phyloP scores from a whole-genome alignment of 1,284 basidiomycete species.

The Ceratobasidium sp. region DNA sequence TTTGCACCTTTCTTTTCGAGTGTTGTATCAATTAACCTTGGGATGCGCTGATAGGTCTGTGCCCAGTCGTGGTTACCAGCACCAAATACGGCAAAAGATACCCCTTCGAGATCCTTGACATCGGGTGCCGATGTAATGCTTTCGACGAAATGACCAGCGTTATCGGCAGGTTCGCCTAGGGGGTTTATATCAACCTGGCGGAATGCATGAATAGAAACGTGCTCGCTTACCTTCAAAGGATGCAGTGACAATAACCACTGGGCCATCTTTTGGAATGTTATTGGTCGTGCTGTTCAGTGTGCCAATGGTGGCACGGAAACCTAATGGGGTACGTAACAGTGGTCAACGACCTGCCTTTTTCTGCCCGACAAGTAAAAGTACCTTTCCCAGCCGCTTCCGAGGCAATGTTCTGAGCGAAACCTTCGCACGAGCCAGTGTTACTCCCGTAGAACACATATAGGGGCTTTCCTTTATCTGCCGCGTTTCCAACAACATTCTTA shows the following conservation, averaged over 20 bases:
- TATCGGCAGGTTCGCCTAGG: constrained; percentile 57
- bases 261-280: constrained; percentile 56
- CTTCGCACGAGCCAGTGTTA: constrained; percentile 40
- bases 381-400: constrained; percentile 32
- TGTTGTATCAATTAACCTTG: constrained; percentile 53
- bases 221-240: constrained; percentile 57
- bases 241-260: constrained; percentile 59
- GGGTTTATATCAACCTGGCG: not conserved
- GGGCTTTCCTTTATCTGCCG: not conserved
- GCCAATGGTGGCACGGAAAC: constrained; percentile 54
- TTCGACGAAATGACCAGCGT: constrained; percentile 57
- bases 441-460: constrained; percentile 40
- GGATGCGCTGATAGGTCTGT: constrained; percentile 60
- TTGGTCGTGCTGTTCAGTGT: constrained; percentile 56
- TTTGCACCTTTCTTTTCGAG: constrained; percentile 54
- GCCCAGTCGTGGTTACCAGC: constrained; percentile 64
- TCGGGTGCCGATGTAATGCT: constrained; percentile 48
- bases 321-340: constrained; percentile 43
- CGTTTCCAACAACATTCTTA: constrained; percentile 14
- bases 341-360: not conserved
- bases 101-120: constrained; percentile 50
- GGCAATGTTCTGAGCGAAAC: constrained; percentile 38
- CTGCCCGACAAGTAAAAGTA: not conserved
- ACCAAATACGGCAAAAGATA: constrained; percentile 60
- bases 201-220: not conserved